Base-by-base conservation (phyloP, 23 red algal species). In the Agarophyton chilense region DNA sequence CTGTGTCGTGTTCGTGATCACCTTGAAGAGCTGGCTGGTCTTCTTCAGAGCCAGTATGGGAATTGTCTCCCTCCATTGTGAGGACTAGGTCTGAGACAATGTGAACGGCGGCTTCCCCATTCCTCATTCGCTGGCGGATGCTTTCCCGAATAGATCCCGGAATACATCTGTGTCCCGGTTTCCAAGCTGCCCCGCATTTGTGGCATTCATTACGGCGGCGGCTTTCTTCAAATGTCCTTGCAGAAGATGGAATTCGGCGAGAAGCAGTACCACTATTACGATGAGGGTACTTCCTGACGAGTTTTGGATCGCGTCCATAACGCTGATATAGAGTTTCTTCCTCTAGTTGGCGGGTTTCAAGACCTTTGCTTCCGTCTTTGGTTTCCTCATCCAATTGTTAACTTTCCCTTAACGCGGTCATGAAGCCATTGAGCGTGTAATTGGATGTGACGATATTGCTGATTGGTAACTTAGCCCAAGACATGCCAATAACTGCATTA, bases 341-440 rank as follows among this genome's bases (percentile, higher is more conserved):
- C 22, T 47, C 8, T 34, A 74, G 22, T 0, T 64, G 33, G 14
- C 34, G 36, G 7, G 68, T 65, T 65, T n/a, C n/a, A n/a, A n/a
- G n/a, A n/a, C n/a, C n/a, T 56, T 12, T 26, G 65, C 13, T 66
- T 10, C 19, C 8, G 0, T 64, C 0, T 12, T 54, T 0, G 29
- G 74, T 52, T 21, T 89, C 49, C 12, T 77, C 35, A 4, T 54
- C 11, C 13, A 56, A 24, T 25, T 89, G 67, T 21, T 77, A 19
- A 28, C 46, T 33, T 49, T 89, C 72, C 25, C 41, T 64, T 13
- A 89, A 52, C 12, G 84, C 66, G 13, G 84, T 89, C 4, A 89
- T 34, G 39, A 78, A 89, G 5, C 51, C 49, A 25, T 77, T 89
- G 54, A 77, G 75, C 19, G 70, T 64, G 67, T 77, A 89, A 5